Percentiles rank a stretch among this genome's conserved stretches.
phyloP scores from a whole-genome alignment of 2,329 filamentous ascomycete species.

The Fusarium euwallaceae region DNA sequence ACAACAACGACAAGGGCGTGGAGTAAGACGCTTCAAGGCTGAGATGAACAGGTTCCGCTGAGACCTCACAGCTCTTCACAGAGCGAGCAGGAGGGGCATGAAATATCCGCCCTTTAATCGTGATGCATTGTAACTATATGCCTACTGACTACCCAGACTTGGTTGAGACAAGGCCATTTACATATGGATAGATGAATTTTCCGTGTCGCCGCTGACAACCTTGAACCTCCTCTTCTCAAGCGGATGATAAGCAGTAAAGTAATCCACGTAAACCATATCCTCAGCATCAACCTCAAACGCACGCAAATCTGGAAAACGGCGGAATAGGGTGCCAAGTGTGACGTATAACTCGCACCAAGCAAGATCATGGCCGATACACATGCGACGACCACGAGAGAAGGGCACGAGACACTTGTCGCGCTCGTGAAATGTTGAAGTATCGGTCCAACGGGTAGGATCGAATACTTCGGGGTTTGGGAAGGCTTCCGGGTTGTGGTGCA shows the following conservation, averaged over 20 bases:
- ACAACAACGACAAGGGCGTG: neutral
- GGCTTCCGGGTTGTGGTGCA: constrained; percentile 10
- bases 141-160: no score
- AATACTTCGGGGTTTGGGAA: constrained; percentile 17
- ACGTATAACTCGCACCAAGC: constrained; percentile 26
- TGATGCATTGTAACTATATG: no score
- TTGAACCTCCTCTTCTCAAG: constrained; percentile 12
- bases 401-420: constrained; percentile 15
- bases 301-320: constrained; percentile 11
- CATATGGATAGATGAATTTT: neutral
- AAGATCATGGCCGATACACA: constrained; percentile 15
- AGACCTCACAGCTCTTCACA: neutral
- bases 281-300: neutral
- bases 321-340: constrained; percentile 13
- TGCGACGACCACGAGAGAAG: constrained; percentile 17
- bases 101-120: no score
- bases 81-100: no score
- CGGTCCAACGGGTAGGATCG: constrained; percentile 20
- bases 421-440: constrained; percentile 11
- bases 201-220: neutral
- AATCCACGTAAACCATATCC: constrained; percentile 11
- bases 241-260: constrained; percentile 2
- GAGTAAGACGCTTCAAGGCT: neutral
- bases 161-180: neutral
- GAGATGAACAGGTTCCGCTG: constrained; percentile 12